Conservation (phyloP, 2,329 filamentous ascomycete genomes). For the Colletotrichum sansevieriae region DNA sequence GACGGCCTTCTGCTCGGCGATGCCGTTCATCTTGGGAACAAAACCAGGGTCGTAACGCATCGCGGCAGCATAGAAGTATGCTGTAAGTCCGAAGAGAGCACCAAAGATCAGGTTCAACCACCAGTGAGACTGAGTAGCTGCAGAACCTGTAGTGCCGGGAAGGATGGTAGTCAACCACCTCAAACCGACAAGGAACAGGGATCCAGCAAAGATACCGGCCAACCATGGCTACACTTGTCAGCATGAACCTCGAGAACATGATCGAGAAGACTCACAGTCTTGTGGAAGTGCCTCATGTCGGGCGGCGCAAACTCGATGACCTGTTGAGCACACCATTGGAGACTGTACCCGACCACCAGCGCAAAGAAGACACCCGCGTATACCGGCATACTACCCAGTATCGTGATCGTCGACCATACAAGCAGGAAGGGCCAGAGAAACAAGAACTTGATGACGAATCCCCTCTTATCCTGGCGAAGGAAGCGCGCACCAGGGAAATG, state of each 20-base stretch:
- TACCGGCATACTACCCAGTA: constrained; percentile 80
- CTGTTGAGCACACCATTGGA: constrained; percentile 84
- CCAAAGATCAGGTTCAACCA: constrained; percentile 84
- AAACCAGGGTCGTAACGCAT: constrained; percentile 94
- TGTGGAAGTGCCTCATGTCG: constrained; percentile 91
- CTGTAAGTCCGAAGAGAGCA: constrained; percentile 72
- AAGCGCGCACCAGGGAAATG: constrained; percentile 80
- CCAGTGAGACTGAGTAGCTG: constrained; percentile 76
- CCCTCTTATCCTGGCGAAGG: constrained; percentile 81
- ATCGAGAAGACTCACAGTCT: constrained; percentile 72
- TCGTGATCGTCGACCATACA: constrained; percentile 77
- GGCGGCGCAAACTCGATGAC: constrained; percentile 84
- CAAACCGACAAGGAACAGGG: constrained; percentile 83
- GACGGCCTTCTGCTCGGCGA: constrained; percentile 88
- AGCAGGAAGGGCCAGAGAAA: constrained; percentile 90
- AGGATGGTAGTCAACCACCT: constrained; percentile 82
- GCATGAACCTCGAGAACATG: constrained; percentile 38
- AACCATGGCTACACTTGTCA: constrained; percentile 79
- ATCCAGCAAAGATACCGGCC: constrained; percentile 90
- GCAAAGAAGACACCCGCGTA: constrained; percentile 82
- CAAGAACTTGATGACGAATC: constrained; percentile 85
- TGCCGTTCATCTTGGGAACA: constrained; percentile 89
- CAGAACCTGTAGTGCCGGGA: constrained; percentile 56
- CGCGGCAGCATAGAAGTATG: constrained; percentile 88
- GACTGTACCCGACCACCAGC: constrained; percentile 72